Evolutionary conservation across 495 filamentous ascomycete species (phyloP).

Genomic region (Coniosporium apollinis): DNA sequence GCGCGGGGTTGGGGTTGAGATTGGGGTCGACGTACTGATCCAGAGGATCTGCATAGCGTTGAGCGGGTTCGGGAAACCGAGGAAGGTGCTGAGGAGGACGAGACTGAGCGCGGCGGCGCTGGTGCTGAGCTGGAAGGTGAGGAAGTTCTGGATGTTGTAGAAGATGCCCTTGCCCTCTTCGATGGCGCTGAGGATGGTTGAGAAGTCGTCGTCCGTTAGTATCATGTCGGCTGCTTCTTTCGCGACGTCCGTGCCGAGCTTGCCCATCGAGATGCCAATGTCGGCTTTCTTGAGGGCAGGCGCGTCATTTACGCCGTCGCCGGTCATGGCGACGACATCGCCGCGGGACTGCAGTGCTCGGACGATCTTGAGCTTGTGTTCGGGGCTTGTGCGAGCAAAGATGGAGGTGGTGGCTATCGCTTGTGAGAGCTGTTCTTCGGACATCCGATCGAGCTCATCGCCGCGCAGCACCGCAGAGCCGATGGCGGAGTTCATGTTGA

Average conservation of each 20-base stretch:
- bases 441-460: constrained; percentile 84
- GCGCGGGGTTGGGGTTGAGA: not conserved
- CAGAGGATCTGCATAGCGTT: constrained; percentile 99
- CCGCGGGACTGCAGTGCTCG: constrained; percentile 78
- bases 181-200: constrained; percentile 87
- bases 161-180: constrained; percentile 99
- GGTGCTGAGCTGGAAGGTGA: constrained; percentile 96
- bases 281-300: constrained; percentile 94
- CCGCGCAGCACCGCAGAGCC: constrained; percentile 56
- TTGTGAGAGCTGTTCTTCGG: constrained; percentile 59
- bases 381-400: constrained; percentile 89
- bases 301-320: constrained; percentile 94
- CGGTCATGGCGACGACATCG: constrained; percentile 97
- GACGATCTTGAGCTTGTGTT: constrained; percentile 96
- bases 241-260: constrained; percentile 87
- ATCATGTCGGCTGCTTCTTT: constrained; percentile 99
- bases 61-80: constrained; percentile 83
- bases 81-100: constrained; percentile 76
- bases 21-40: constrained; percentile 60
- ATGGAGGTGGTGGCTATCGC: constrained; percentile 79
- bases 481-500: constrained; percentile 26
- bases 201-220: constrained; percentile 93
- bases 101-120: constrained; percentile 85
- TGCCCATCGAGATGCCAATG: constrained; percentile 95
- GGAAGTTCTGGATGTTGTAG: constrained; percentile 98